Percentiles rank a stretch among this genome's conserved stretches.
Conservation (phyloP, 768 basidiomycete genomes). For the Piloderma croceum region DNA sequence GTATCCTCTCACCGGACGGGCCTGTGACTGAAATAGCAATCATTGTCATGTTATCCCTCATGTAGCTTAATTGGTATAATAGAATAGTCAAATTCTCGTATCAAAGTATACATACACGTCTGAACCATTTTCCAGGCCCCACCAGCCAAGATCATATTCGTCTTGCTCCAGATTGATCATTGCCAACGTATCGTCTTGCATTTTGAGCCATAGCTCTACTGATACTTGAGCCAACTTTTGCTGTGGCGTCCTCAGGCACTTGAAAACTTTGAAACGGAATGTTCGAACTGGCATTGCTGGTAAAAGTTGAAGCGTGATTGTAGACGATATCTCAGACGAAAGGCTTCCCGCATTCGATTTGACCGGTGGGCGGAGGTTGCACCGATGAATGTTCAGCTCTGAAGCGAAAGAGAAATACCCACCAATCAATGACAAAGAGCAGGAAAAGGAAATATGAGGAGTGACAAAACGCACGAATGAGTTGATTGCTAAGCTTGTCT, state of each 20-base stretch:
- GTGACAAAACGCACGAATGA: conserved; percentile 49
- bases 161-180: conserved; percentile 46
- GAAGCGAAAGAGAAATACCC: conserved; percentile 8
- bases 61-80: too few relatives aligned
- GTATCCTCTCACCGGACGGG: too few relatives aligned
- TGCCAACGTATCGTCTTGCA: conserved; percentile 43
- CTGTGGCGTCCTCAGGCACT: conserved; percentile 30
- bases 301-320: conserved; percentile 45
- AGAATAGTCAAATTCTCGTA: too few relatives aligned
- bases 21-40: too few relatives aligned
- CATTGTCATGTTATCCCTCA: too few relatives aligned
- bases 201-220: conserved; percentile 44
- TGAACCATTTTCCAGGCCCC: conserved; percentile 58
- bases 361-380: conserved; percentile 10
- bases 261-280: conserved; percentile 62
- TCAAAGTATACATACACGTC: conserved; percentile 23
- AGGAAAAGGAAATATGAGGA: conserved; percentile 6
- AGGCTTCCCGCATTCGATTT: conserved; percentile 19
- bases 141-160: conserved; percentile 56
- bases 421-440: conserved; percentile 7
- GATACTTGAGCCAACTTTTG: conserved; percentile 18
- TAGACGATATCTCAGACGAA: conserved; percentile 17
- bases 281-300: conserved; percentile 62
- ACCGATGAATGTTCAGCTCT: conserved; percentile 28
- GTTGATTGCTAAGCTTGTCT: conserved; percentile 52